Conservation (phyloP, 306 rosid genomes). For the Trifolium fragiferum region DNA sequence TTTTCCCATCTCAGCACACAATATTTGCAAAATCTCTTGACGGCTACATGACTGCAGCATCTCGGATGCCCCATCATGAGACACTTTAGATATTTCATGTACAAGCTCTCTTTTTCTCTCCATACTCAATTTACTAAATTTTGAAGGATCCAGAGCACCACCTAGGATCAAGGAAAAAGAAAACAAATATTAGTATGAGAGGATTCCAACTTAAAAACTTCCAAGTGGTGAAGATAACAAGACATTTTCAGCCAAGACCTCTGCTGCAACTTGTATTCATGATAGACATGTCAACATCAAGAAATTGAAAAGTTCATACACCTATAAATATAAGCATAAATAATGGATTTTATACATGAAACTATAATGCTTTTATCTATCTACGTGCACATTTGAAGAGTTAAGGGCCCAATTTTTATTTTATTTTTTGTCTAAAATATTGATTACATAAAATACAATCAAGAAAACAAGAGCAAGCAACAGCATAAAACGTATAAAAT, state of each 20-base stretch:
- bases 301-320: conserved; percentile 24
- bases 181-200: conserved; percentile 33
- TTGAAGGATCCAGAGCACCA: conserved; percentile 60
- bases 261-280: conserved; percentile 25
- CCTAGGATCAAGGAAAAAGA: conserved; percentile 52
- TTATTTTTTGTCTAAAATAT: not conserved
- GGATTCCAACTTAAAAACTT: conserved; percentile 24
- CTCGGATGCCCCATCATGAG: conserved; percentile 80
- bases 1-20: conserved; percentile 98
- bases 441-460: conserved; percentile 33
- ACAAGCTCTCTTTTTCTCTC: conserved; percentile 89
- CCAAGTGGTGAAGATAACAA: conserved; percentile 15
- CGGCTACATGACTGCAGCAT: conserved; percentile 95
- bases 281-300: conserved; percentile 35
- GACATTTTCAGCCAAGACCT: conserved; percentile 37
- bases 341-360: conserved; percentile 25
- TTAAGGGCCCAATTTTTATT: conserved; percentile 16
- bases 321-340: conserved; percentile 27
- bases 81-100: conserved; percentile 77
- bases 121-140: conserved; percentile 70
- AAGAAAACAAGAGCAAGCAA: conserved; percentile 14
- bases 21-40: conserved; percentile 88
- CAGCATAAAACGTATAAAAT: conserved; percentile 7
- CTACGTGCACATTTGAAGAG: conserved; percentile 28
- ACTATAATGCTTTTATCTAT: conserved; percentile 36